phyloP scores from a whole-genome alignment of 169 alveolate genomes.

The Plasmodium gaboni region DNA sequence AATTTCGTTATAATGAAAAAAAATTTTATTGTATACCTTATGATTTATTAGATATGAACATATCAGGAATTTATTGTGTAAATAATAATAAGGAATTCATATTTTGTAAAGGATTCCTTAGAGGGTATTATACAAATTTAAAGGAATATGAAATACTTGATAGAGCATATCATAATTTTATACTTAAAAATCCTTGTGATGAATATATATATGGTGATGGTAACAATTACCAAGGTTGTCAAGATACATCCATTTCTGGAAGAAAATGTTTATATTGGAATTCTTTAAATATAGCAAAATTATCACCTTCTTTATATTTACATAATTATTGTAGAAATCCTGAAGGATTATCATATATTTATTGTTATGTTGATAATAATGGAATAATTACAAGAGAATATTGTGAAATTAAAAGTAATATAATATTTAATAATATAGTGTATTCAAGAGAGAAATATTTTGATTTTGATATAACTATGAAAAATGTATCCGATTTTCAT shows the following conservation, averaged over 20 bases:
- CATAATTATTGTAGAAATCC: slow-evolving; percentile 73
- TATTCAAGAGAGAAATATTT: neutral
- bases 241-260: slow-evolving; percentile 25
- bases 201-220: slow-evolving; percentile 40
- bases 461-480: slow-evolving; percentile 48
- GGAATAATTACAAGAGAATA: slow-evolving; percentile 33
- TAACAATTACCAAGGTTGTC: slow-evolving; percentile 29
- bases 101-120: slow-evolving; percentile 26
- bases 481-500: slow-evolving; percentile 73
- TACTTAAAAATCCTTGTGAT: slow-evolving; percentile 10
- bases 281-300: slow-evolving; percentile 4
- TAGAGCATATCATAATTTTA: neutral
- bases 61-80: slow-evolving; percentile 6
- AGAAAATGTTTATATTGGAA: slow-evolving; percentile 51
- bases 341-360: slow-evolving; percentile 11
- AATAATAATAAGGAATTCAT: neutral
- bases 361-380: slow-evolving; percentile 32
- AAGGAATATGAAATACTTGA: slow-evolving; percentile 6
- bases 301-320: neutral
- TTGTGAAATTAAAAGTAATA: slow-evolving; percentile 19
- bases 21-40: slow-evolving; percentile 70
- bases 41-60: slow-evolving; percentile 11
- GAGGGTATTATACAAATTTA: neutral
- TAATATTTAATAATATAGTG: slow-evolving; percentile 11
- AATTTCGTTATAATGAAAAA: neutral